phyloP scores from a whole-genome alignment of 305 asterid species.

The Solanum hybrid region DNA sequence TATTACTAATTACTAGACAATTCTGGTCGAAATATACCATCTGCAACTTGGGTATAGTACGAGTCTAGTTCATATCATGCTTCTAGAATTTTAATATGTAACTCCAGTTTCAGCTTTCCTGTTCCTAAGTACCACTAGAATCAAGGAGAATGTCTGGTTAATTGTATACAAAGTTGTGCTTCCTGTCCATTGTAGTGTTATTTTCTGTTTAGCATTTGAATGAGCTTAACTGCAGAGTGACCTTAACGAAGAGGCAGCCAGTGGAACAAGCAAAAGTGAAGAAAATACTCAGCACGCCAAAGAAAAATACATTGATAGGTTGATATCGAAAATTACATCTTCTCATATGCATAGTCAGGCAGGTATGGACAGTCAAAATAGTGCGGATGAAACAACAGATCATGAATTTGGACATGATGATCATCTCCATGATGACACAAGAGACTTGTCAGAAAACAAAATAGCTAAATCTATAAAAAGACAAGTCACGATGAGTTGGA shows the following conservation, averaged over 20 bases:
- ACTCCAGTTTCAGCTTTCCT: neutral
- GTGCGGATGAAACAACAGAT: slow-evolving; percentile 1
- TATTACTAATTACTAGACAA: neutral
- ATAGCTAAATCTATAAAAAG: slow-evolving; percentile 27
- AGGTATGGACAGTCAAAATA: neutral
- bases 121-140: neutral
- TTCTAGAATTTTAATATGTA: neutral
- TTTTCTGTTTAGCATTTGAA: neutral
- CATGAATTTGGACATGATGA: slow-evolving; percentile 15
- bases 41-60: neutral
- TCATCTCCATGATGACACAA: slow-evolving; percentile 16
- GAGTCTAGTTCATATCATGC: neutral
- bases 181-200: neutral
- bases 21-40: neutral
- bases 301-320: slow-evolving; percentile 6
- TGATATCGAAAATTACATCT: slow-evolving; percentile 10
- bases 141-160: neutral
- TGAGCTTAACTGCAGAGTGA: slow-evolving; percentile 3
- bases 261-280: slow-evolving; percentile 1
- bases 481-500: slow-evolving; percentile 28
- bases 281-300: neutral
- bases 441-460: slow-evolving; percentile 16
- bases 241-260: neutral
- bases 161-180: neutral
- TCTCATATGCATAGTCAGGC: slow-evolving; percentile 8